Evolutionary conservation across 495 filamentous ascomycete species (phyloP), one percentile per base, ranked within the genome.

Genomic region (Venustampulla echinocandica): DNA sequence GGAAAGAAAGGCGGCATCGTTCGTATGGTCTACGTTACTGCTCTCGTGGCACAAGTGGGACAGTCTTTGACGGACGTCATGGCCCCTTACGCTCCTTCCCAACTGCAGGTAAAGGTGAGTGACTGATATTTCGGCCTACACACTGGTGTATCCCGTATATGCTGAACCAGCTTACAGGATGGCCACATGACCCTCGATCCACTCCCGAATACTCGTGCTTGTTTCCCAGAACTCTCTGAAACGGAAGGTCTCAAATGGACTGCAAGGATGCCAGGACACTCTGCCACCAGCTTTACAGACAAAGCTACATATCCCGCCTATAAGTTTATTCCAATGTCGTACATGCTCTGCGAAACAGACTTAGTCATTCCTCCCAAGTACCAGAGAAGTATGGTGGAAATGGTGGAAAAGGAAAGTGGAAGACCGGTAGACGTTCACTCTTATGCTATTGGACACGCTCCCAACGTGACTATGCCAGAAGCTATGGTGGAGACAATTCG

Each of bases 291-390:
- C 25, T 65, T 65, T 44, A 28, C 14, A 13, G 60, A 54, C 17
- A 11, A 39, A 1, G 50, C 64, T 22, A 73, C 61, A 7, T 62
- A 68, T 46, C 60, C 69, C 0, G 69, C 64, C 0, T 79, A 73
- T 55, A 68, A 60, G 37, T 46, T 69, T 37, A 58, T 74, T 10
- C 69, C 71, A 0, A 59, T 58, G 10, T 70, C 70, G 1, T 79
- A 74, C 42, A 41, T 79, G 1, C 43, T 75, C 9, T 75, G 70
- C 44, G 59, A 68, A 10, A 49, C 62, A 10, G 72, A 79, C 53
- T 24, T 52, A n/a, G 59, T 65, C 10, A 62, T 71, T 49, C 56
- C 57, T 0, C 22, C 61, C 1, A 23, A 47, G 10, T 47, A 49
- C 1, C 72, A 76, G 58, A 66, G 60, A 44, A 46, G 40, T 0